Base-by-base conservation (phyloP, 106 monocot species). In the Ottelia alismoides region DNA sequence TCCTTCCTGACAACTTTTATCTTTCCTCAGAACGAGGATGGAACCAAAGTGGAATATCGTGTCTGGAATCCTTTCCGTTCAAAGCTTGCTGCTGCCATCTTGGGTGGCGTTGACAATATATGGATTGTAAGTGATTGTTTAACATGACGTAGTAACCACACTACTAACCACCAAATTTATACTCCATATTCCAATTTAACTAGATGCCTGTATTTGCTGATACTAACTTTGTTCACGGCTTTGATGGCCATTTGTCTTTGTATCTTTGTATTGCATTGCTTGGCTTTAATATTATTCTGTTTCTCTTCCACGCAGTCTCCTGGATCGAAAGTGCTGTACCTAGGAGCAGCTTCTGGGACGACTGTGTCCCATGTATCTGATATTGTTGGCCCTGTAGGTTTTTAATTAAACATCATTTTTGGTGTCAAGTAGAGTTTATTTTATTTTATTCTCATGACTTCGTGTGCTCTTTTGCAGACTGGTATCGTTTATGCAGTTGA, bases 31-130 rank as follows among this genome's bases (percentile, higher is more conserved):
- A 89, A 79, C 57, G 89, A 98, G 25, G 89, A 98, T 65, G 84
- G 76, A 60, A 74, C 81, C 0, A 98, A 98, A 58, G 58, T 70
- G 30, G 96, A 98, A 27, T 98, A 89, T 57, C 65, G 96, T 24
- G 78, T 98, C 11, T 98, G 96, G 96, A 98, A 98, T 68, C 96
- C 96, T 0, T 98, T 98, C 59, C 56, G 96, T 3, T 98, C 89
- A 17, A 98, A 98, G 74, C 61, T 98, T 25, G 96, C 89, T 2
- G 85, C 96, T 2, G 96, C 96, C 1, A 82, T 89, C 47, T 64
- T 98, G 28, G 89, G 89, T 56, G 96, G 96, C 56, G 85, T 89
- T 55, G 96, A 98, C 65, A 85, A 82, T n/a, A 70, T 89, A 6
- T 89, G 82, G 76, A 98, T 98, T 65, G 96, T 98, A 58, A 74